phyloP scores from a whole-genome alignment of 2,329 filamentous ascomycete species.

The Domatiomyces catenatus region DNA sequence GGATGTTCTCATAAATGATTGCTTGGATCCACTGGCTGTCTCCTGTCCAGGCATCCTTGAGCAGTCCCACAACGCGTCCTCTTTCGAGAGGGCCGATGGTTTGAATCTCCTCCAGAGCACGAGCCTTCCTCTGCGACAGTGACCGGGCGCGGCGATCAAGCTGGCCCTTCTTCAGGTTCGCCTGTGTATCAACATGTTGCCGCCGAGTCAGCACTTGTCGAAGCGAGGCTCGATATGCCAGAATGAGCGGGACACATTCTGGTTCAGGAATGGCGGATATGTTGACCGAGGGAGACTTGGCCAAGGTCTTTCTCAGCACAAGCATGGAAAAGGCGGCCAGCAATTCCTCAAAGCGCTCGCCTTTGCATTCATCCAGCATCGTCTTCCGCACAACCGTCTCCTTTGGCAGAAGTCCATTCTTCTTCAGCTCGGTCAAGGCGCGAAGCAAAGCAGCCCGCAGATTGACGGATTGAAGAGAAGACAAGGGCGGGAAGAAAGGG shows the following conservation, averaged over 20 bases:
- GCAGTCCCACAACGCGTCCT: not conserved
- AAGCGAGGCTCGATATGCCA: constrained; percentile 59
- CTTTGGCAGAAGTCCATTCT: constrained; percentile 64
- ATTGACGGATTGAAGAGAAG: constrained; percentile 81
- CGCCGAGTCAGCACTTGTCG: constrained; percentile 18
- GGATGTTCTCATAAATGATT: not conserved
- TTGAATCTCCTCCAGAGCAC: not conserved
- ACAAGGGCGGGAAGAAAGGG: constrained; percentile 78
- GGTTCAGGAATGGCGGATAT: constrained; percentile 22
- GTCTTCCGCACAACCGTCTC: constrained; percentile 76
- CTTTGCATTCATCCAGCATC: constrained; percentile 92
- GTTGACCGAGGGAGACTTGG: not conserved
- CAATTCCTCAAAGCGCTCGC: constrained; percentile 76
- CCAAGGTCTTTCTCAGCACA: constrained; percentile 50
- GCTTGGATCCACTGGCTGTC: constrained; percentile 3
- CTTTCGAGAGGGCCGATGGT: constrained; percentile 31
- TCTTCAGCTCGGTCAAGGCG: constrained; percentile 71
- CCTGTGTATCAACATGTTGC: not conserved
- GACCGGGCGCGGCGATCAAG: not conserved
- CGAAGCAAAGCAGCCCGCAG: constrained; percentile 71
- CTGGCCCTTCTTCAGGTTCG: not conserved
- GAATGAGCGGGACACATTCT: constrained; percentile 42
- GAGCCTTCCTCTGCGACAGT: constrained; percentile 3
- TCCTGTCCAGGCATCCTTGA: not conserved
- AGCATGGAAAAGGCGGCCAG: constrained; percentile 69